Base-by-base conservation (phyloP, 139 green algal genomes). In the Yamagishiella unicocca region DNA sequence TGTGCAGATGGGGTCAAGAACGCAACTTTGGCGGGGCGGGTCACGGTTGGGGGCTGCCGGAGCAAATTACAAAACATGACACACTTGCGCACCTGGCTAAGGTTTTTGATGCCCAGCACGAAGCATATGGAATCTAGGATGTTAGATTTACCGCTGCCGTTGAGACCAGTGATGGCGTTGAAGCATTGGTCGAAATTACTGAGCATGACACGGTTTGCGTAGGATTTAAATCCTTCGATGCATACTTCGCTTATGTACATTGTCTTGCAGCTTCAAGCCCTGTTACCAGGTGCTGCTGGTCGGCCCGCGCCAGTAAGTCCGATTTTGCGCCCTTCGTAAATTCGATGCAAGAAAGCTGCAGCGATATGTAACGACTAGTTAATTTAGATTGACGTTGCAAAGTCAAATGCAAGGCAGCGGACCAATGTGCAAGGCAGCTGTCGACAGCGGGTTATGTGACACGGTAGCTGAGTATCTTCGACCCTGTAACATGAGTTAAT, bases 121-220 rank as follows among this genome's bases (percentile, higher is more conserved):
- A 99, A 99, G 95, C 98, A 99, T 55, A 99, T 98, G 72, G 97
- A 96, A 93, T 99, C 98, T 76, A 99, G 92, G 84, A 99, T 99
- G 92, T 99, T 99, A 62, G 95, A 98, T 87, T 99, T 99, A 31
- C 98, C 98, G 29, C 91, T 97, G 61, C 98, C 98, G 88, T 99
- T 99, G 9, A 99, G 91, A 0, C 96, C 98, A 6, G 98, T 99
- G 91, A 99, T 99, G 79, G 98, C 98, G 87, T 99, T 99, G 94
- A 99, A 99, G 46, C 95, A 92, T 4, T 87, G 90, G 91, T 99
- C 98, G 85, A 99, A 99, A 50, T 94, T 90, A 7, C 90, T 85
- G 0, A 99, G 93, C 1, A 91, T 93, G 4, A 98, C 96, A 0
- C 96, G 91, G 87, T 97, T 91, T 3, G 98, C 98, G 79, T 99